A percentile compares a stretch with the other conserved stretches of the same genome.
Evolutionary conservation across 805 yeast species (phyloP).

Genomic region (Saccharomycopsis oosterbeekiorum): DNA sequence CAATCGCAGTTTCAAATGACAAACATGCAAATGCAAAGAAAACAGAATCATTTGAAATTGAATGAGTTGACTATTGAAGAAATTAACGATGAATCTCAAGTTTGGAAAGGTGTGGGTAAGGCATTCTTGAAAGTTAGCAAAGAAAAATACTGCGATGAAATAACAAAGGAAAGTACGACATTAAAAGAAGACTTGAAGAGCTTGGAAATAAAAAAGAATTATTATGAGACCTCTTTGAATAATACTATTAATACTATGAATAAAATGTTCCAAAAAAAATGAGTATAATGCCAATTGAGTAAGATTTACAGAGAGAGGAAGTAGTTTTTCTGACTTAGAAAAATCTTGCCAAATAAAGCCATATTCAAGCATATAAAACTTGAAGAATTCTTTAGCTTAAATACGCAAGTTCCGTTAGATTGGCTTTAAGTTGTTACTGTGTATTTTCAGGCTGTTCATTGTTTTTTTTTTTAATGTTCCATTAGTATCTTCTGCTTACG

Average conservation of each 20-base stretch:
- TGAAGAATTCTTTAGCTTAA: no score
- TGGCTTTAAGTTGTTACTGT: no score
- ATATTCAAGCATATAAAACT: no score
- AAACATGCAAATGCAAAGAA: slow-evolving; percentile 13
- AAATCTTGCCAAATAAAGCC: no score
- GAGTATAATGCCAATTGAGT: not conserved
- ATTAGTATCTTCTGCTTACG: no score
- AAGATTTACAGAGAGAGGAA: no score
- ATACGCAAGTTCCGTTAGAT: no score
- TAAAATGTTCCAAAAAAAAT: slow-evolving; percentile 10
- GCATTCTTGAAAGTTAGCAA: slow-evolving; percentile 12
- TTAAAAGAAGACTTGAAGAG: slow-evolving; percentile 15
- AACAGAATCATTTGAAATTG: slow-evolving; percentile 12
- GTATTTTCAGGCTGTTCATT: no score
- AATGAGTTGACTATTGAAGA: slow-evolving; percentile 15
- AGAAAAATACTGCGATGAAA: slow-evolving; percentile 6
- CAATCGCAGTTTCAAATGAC: slow-evolving; percentile 19
- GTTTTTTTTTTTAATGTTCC: no score
- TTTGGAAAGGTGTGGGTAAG: slow-evolving; percentile 19
- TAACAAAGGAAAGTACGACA: slow-evolving; percentile 8
- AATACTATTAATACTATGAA: slow-evolving; percentile 17
- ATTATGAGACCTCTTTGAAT: slow-evolving; percentile 17
- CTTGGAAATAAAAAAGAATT: slow-evolving; percentile 17
- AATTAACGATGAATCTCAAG: slow-evolving; percentile 1
- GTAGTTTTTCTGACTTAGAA: no score